Evolutionary conservation across 2,329 filamentous ascomycete species (phyloP).

Genomic region (Cryoendolithus antarcticus): DNA sequence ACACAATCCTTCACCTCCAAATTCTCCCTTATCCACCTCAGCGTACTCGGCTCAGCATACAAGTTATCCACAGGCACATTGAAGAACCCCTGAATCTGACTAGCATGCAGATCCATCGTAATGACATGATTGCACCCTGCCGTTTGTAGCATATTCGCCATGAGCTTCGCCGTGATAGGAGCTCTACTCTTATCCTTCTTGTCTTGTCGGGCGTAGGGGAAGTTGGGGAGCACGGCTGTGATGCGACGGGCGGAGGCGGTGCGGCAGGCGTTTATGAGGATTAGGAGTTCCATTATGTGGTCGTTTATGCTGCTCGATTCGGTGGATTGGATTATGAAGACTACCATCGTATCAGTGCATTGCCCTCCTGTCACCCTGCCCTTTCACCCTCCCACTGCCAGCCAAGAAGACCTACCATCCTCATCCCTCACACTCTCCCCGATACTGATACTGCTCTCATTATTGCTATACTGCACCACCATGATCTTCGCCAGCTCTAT

Average conservation of each 20-base stretch:
- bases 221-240: conserved; percentile 90
- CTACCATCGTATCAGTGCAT: conserved; percentile 33
- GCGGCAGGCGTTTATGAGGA: conserved; percentile 95
- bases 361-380: conserved; percentile 5
- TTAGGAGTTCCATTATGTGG: conserved; percentile 92
- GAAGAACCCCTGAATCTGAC: conserved; percentile 93
- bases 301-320: conserved; percentile 95
- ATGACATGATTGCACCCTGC: conserved; percentile 89
- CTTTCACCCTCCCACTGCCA: background rate
- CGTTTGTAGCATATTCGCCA: conserved; percentile 95
- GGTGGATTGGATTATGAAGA: conserved; percentile 94
- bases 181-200: conserved; percentile 95
- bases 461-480: conserved; percentile 75
- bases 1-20: conserved; percentile 71
- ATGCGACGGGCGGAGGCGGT: conserved; percentile 77
- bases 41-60: conserved; percentile 84
- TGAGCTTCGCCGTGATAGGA: conserved; percentile 90
- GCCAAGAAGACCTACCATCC: conserved; percentile 49
- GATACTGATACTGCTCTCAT: conserved; percentile 82
- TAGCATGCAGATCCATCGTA: conserved; percentile 91
- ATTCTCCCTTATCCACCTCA: conserved; percentile 85
- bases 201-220: conserved; percentile 91
- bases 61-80: conserved; percentile 71
- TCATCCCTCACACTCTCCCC: conserved; percentile 94
- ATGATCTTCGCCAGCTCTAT: conserved; percentile 69